Evolutionary conservation across 371 early-diverging fungal species (phyloP), one percentile per base, ranked within the genome.

Genomic region (Dichotomocladium elegans): DNA sequence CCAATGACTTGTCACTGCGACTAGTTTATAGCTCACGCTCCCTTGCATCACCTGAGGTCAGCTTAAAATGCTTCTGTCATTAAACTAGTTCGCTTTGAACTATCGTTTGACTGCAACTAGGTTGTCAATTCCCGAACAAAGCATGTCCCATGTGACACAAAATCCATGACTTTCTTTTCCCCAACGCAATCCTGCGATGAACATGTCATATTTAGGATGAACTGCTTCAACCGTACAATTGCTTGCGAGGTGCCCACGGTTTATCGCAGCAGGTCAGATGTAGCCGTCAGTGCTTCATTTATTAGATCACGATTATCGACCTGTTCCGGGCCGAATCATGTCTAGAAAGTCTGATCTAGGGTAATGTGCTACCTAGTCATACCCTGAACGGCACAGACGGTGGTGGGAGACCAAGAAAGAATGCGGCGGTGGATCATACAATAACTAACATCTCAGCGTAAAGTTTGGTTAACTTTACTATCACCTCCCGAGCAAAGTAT

Each of bases 141-240:
- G n/a, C n/a, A n/a, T n/a, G n/a, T n/a, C n/a, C n/a, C n/a, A n/a
- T n/a, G n/a, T n/a, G n/a, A n/a, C n/a, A 58, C 44, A 52, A 30
- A 12, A 58, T 53, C 7, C 41, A 51, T 9, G 17, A 27, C 10
- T 58, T 52, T 33, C 37, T 41, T 22, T 24, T 14, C 14, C n/a
- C 6, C 10, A 14, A 43, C n/a, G 14, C 37, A 2, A n/a, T 15
- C 3, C 31, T 21, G 4, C 22, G 30, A 3, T 21, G 34, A 8
- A 12, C 52, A 5, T 51, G 52, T 41, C 42, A 30, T 11, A 52
- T 58, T 11, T 53, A 58, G 29, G 52, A 52, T 4, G 58, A 58
- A 58, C 17, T 42, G 12, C 58, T 53, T 10, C 51, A 52, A 21
- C 15, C 6, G 3, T 26, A 52, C n/a, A n/a, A 25, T 53, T 51